Evolutionary conservation across 1,139 yeast genomes (phyloP), one percentile per base, ranked within the genome.

Genomic region (Pichia sp.): DNA sequence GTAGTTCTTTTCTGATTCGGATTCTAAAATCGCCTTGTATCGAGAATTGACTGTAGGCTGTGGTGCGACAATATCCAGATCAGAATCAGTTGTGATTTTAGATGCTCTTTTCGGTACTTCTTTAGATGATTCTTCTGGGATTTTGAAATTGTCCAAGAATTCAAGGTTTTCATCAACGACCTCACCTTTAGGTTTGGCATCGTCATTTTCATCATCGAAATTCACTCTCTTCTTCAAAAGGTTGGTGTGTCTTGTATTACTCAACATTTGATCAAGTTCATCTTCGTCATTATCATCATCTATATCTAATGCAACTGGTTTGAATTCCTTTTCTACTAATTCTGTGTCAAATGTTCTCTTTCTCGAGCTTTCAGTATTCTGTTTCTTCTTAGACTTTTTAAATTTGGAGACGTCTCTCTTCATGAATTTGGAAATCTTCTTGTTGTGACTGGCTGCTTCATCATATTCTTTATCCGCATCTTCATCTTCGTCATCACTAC

Each of bases 161-260:
- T 79, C 85, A 3, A 71, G 62, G 4, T 80, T 81, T 46, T 81
- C 86, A 60, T 83, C 83, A 40, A 81, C 68, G 0, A 28, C 22
- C 4, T 47, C 55, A 34, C 55, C 56, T 12, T 59, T 68, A 27
- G 60, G 38, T 8, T 50, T 58, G 10, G 55, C 49, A 6, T 59
- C 53, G 31, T 51, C 57, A 33, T n/a, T n/a, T n/a, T 57, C 57
- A 12, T 67, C 66, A 40, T 70, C 24, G 28, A 14, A 30, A 2
- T 44, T 42, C 14, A 67, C 44, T 14, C 17, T 35, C 18, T n/a
- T 20, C 39, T 30, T 34, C 19, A 22, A 34, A 72, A 3, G 69
- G 70, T 68, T 71, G 43, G 65, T 59, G 21, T 67, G 56, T 53
- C 89, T 68, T 41, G 70, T 72, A 14, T 54, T 51, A 1, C 72